Evolutionary conservation across 352 stramenopile genomes (phyloP), one percentile per base, ranked within the genome.

Genomic region (Blastocystis sp.): DNA sequence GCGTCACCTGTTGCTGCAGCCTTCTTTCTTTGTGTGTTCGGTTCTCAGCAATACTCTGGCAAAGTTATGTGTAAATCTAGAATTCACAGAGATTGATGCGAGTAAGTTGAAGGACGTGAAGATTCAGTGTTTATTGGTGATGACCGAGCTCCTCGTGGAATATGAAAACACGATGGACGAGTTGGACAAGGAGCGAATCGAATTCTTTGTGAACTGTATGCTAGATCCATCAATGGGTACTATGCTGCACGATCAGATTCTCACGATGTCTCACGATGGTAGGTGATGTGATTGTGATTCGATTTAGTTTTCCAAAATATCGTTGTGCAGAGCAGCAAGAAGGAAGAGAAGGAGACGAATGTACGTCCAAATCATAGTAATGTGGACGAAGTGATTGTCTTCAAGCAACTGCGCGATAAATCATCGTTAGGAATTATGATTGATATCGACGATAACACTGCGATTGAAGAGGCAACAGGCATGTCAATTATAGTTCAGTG

Each of bases 361-460:
- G 24, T 55, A 13, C 39, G 30, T 82, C 69, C 39, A 11, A n/a
- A 56, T 39, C 55, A 85, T 37, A 75, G 66, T 37, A 69, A 68
- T 50, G 70, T 85, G 54, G 73, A 85, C 56, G 73, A 85, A 13
- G 73, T 85, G n/a, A 85, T 85, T 45, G 73, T 85, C 39, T 85
- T 85, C 50, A 85, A 85, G 50, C 78, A 89, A n/a, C 45, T 89
- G 43, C 78, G 78, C 55, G 78, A 89, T 43, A 89, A 89, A 59
- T 89, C 78, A 18, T 79, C 63, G 26, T 62, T 89, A 11, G 78
- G 78, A 34, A 79, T 89, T 47, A 89, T 89, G 78, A 95, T 99
- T 90, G 97, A 99, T 92, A 95, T 99, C 90, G 96, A 98, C 90
- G 97, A 99, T 91, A 96, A 96, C 64, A 94, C 95, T 37, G 96